Conservation (phyloP, 495 filamentous ascomycete genomes). For the Penicillium goetzii region DNA sequence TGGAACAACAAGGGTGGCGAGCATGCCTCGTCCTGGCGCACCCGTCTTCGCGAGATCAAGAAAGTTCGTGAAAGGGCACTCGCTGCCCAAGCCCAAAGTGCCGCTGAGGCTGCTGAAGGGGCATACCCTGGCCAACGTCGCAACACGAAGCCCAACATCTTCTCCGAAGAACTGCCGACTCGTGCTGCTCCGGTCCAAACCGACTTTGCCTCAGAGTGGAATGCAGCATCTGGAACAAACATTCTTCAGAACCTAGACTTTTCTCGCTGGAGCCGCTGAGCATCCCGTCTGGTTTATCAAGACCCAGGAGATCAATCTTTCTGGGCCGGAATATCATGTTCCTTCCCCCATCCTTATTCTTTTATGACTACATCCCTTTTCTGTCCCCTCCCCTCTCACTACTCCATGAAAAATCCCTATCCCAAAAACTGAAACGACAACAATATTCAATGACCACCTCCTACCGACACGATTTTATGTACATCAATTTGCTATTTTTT, state of each 20-base stretch:
- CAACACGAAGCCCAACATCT: constrained; percentile 51
- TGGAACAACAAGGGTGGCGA: constrained; percentile 86
- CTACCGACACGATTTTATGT: constrained; percentile 36
- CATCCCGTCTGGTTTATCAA: background rate
- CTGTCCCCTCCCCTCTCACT: constrained; percentile 2
- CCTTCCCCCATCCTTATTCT: background rate
- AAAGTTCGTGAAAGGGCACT: constrained; percentile 67
- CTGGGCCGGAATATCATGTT: background rate
- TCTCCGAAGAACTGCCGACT: constrained; percentile 45
- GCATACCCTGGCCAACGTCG: constrained; percentile 49
- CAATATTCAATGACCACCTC: constrained; percentile 22
- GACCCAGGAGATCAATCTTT: background rate
- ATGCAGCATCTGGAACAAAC: constrained; percentile 44
- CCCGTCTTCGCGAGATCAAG: constrained; percentile 81
- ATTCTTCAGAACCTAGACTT: constrained; percentile 50
- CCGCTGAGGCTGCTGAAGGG: constrained; percentile 40
- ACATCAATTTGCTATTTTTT: constrained; percentile 35
- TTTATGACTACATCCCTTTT: constrained; percentile 8
- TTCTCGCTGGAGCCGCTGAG: constrained; percentile 48
- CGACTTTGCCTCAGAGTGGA: constrained; percentile 48
- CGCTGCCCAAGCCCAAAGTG: constrained; percentile 34
- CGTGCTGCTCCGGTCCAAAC: constrained; percentile 31
- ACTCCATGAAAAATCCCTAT: background rate
- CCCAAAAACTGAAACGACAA: constrained; percentile 16
- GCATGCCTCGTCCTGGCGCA: constrained; percentile 87